Conservation (phyloP, 306 rosid species). For the Astragalus glycyphyllos region DNA sequence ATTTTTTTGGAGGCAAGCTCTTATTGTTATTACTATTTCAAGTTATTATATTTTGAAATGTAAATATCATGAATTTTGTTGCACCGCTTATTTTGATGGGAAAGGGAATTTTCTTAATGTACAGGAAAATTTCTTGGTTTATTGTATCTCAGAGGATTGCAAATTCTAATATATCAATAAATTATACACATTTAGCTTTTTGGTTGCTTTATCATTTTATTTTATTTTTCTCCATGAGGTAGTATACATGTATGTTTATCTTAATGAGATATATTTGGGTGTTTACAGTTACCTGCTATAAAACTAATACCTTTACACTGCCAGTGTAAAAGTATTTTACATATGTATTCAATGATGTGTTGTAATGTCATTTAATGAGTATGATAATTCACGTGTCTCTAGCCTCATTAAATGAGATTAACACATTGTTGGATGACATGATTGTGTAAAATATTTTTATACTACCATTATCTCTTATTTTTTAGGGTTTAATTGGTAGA, state of each 20-base stretch:
- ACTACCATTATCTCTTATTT: too few species aligned
- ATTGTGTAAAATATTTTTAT: too few species aligned
- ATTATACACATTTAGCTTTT: constrained; percentile 48
- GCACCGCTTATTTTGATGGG: constrained; percentile 55
- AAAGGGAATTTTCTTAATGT: constrained; percentile 58
- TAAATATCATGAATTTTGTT: constrained; percentile 79
- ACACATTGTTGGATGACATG: too few species aligned
- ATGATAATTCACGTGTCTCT: too few species aligned
- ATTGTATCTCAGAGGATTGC: constrained; percentile 59
- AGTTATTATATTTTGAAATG: constrained; percentile 59
- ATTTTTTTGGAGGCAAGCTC: constrained; percentile 50
- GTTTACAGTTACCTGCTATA: neutral
- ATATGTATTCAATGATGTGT: too few species aligned
- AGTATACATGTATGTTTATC: neutral
- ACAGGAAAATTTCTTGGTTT: constrained; percentile 71
- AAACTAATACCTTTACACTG: neutral
- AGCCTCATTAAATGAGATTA: too few species aligned
- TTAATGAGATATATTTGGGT: neutral
- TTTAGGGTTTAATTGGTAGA: too few species aligned
- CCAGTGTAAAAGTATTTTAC: too few species aligned
- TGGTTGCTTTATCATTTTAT: neutral
- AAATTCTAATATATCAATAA: constrained; percentile 61
- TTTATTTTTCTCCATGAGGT: too few species aligned
- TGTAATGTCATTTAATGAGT: too few species aligned
- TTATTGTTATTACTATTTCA: constrained; percentile 48